Base-by-base conservation (phyloP, 2,329 filamentous ascomycete genomes). In the Aureobasidium sp. region DNA sequence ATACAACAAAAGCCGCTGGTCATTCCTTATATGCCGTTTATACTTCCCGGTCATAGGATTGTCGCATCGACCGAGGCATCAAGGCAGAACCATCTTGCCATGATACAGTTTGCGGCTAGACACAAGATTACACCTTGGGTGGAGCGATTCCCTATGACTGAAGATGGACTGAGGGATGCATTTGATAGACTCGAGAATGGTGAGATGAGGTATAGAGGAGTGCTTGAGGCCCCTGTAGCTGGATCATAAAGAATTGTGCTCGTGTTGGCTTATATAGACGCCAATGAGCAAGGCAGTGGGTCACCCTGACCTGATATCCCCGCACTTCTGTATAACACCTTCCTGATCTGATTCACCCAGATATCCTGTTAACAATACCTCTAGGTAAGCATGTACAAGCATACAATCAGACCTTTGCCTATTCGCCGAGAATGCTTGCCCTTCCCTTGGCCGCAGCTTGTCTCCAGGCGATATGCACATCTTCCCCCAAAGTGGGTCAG, bases 151-250 rank as follows among this genome's bases (percentile, higher is more conserved):
- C 73, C 75, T 0, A 69, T 79, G 70, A 73, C 64, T 0, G 68
- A 70, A 45, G 64, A 71, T 25, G 77, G 77, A 29, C 71, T 78
- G 13, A 70, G 68, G 27, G 65, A 73, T n/a, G 77, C 77, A 0
- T 77, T 79, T 69, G 49, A 68, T 5, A 73, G 67, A 9, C 66
- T 79, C 48, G 70, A 75, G 44, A 70, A 69, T 16, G 76, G 77
- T 5, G 70, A 74, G 55, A 78, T 79, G 75, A 70, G 77, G 64
- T 79, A 78, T 68, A 70, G 77, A 37, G 77, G 75, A 67, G 76
- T 77, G 2, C 67, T 74, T 8, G 44, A 62, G 41, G n/a, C 57
- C 5, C 55, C 58, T 36, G 8, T 10, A 9, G 21, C 21, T 21
- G 21, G 21, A 13, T 2, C 16, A 16, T 7, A 29, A 25, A 30